Base-by-base conservation (phyloP, 305 asterid species). In the Fraxinus greggii region DNA sequence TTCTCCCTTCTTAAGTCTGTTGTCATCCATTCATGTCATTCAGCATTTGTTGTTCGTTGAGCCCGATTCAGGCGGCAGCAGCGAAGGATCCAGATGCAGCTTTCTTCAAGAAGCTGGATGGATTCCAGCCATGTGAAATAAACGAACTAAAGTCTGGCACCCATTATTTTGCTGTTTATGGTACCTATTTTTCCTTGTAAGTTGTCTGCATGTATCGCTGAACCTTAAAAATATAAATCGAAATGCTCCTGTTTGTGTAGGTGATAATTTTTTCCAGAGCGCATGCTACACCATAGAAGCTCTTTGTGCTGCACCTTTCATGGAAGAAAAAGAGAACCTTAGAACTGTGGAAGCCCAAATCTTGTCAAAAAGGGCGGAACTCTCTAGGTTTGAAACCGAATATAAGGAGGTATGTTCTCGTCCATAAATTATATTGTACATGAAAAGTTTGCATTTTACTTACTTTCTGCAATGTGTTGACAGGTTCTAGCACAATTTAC, bases 81-180 rank as follows among this genome's bases (percentile, higher is more conserved):
- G 88, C 84, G 65, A 96, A 94, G 88, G 99, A 96, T 82, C 97
- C 94, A 45, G 99, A 96, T 82, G 88, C 98, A 24, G 97, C 98
- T 42, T 94, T 96, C 90, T 96, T 96, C 87, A 94, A 93, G 88
- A 96, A 93, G 85, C 86, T 96, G 72, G 98, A 94, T 85, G 98
- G 97, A 73, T 96, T 96, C 88, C 98, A 92, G 90, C 99, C 98
- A 10, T 96, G 97, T 86, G 99, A 96, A 92, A 81, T 96, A 84
- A 91, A 87, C 76, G 98, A 94, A 82, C 86, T 94, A 81, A 94
- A 94, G 89, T 92, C 97, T 26, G 98, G 98, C 83, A 89, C 92
- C 85, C 98, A 94, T 84, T 90, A 89, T 72, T 96, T 96, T 89
- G 97, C 96, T 78, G 94, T 96, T 88, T 96, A 93, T 85, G 98